Evolutionary conservation across 2,329 filamentous ascomycete genomes (phyloP), one percentile per base, ranked within the genome.

Genomic region (Diplodia mutila): DNA sequence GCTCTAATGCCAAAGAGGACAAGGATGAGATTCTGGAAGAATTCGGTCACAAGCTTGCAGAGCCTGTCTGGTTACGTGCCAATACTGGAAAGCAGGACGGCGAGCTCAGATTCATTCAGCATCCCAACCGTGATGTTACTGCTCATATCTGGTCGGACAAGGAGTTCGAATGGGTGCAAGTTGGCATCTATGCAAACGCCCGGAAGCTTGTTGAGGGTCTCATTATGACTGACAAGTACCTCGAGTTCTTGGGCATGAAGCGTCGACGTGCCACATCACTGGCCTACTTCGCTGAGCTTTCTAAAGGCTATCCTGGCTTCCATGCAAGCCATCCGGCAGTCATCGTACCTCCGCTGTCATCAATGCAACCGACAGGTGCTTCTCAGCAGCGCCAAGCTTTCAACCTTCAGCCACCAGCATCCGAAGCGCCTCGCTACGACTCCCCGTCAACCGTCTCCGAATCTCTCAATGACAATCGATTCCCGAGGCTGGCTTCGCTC

Each of bases 41-140:
- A 16, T 84, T 83, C 59, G 81, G 80, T 25, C 76, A 77, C 25
- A 71, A 73, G 6, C 74, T 83, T 2, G 80, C 81, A n/a, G 75
- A 79, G 21, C 76, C 77, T 5, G 78, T 79, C 18, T 78, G 74
- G 67, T 75, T 84, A 27, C 73, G 75, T 5, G 71, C 73, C 51
- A 66, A 75, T 27, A 64, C 69, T 18, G 79, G 79, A 29, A 68
- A 69, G 23, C 74, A 75, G 32, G 75, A 83, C 59, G 81, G 81
- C 9, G 77, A 83, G 68, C 73, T 84, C 21, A 75, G 80, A 16
- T 84, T 83, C 72, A 78, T 82, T 37, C 77, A 80, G 59, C 81
- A 84, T 69, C 81, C 81, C 0, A 84, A 83, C 68, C 77, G 80
- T 55, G 81, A 84, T 66, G 76, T 84, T 4, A 80, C 80, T 29